Conservation (phyloP, 2,329 filamentous ascomycete genomes). For the Fusarium clavum region DNA sequence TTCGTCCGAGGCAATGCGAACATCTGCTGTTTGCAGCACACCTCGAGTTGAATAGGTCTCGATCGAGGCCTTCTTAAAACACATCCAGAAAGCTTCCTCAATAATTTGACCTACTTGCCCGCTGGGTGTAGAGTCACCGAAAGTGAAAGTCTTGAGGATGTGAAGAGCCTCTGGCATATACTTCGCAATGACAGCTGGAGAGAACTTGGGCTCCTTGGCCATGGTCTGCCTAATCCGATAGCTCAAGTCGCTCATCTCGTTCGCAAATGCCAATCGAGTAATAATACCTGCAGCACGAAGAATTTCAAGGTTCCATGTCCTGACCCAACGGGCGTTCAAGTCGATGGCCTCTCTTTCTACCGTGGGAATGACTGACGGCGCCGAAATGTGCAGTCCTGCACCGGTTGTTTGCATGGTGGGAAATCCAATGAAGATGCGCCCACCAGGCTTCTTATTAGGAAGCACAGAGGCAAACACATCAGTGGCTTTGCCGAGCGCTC, state of each 20-base stretch:
- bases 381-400: constrained; percentile 91
- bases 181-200: constrained; percentile 71
- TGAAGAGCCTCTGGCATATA: constrained; percentile 85
- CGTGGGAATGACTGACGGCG: constrained; percentile 94
- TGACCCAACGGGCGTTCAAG: constrained; percentile 93
- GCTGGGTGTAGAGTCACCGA: constrained; percentile 90
- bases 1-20: constrained; percentile 79
- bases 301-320: constrained; percentile 96
- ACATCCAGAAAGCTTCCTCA: constrained; percentile 96
- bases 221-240: constrained; percentile 64
- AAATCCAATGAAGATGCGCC: constrained; percentile 96
- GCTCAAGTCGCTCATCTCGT: constrained; percentile 85
- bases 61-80: constrained; percentile 82
- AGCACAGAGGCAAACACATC: constrained; percentile 93
- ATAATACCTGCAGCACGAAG: constrained; percentile 91
- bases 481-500: constrained; percentile 65
- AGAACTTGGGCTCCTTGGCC: constrained; percentile 63
- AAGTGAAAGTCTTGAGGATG: constrained; percentile 87
- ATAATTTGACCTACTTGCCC: constrained; percentile 85
- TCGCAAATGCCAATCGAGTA: constrained; percentile 85
- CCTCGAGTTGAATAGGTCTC: constrained; percentile 91
- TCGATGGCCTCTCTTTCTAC: constrained; percentile 98
- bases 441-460: constrained; percentile 82
- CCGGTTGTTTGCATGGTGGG: constrained; percentile 98
- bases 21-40: constrained; percentile 83